Conservation (phyloP, 2,329 filamentous ascomycete species). For the Emericellopsis atlantica region DNA sequence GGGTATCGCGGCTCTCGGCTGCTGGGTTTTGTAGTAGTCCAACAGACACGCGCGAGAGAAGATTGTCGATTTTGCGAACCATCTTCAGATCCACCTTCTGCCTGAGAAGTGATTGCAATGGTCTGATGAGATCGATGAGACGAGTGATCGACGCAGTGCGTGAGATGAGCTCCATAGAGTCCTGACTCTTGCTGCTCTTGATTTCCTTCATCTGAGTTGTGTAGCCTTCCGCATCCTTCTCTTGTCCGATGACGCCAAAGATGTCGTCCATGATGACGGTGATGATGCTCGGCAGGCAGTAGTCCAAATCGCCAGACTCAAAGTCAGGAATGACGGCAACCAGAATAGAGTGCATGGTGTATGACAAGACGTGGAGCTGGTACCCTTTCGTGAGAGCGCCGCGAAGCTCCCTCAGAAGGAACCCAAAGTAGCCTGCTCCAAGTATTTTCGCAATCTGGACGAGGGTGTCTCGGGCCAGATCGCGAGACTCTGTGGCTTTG, state of each 20-base stretch:
- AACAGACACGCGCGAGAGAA: conserved; percentile 70
- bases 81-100: conserved; percentile 77
- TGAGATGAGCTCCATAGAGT: conserved; percentile 89
- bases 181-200: conserved; percentile 95
- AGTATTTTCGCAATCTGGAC: conserved; percentile 71
- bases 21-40: conserved; percentile 75
- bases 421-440: conserved; percentile 74
- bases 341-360: conserved; percentile 85
- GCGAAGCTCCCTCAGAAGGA: conserved; percentile 84
- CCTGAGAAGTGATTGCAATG: conserved; percentile 64
- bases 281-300: conserved; percentile 69
- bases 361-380: conserved; percentile 89
- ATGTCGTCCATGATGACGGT: conserved; percentile 93
- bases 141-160: conserved; percentile 65
- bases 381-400: conserved; percentile 76
- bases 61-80: conserved; percentile 80
- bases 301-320: conserved; percentile 74
- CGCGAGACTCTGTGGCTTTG: conserved; percentile 75
- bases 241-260: conserved; percentile 82
- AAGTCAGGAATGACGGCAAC: conserved; percentile 62
- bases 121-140: conserved; percentile 63
- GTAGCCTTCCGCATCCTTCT: conserved; percentile 96
- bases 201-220: conserved; percentile 94
- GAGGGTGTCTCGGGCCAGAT: conserved; percentile 81
- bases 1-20: conserved; percentile 64